A percentile compares a stretch with the other conserved stretches of the same genome.
These are phyloP conservation scores for Nitzschia putrida DNA, from an alignment of 108 stramenopile genomes.

Conservation along the genomic window DNA sequence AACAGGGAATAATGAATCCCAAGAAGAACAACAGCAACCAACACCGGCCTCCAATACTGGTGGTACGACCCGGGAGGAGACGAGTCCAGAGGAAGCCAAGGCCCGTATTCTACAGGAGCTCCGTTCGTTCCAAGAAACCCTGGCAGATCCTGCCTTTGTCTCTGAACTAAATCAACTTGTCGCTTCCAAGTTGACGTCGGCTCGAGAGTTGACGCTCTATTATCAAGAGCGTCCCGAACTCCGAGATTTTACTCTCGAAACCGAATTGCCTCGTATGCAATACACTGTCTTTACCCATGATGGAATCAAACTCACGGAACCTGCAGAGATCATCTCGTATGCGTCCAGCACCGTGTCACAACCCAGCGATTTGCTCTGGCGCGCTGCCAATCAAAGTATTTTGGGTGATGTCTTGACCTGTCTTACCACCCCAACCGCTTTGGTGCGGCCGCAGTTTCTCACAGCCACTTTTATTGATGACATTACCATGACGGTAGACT, in stretches of 20 bases:
- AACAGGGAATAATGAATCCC: background rate
- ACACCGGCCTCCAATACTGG: too few relatives aligned
- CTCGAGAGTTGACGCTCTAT: slow-evolving; percentile 55
- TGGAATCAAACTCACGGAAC: slow-evolving; percentile 14
- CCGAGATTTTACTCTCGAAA: slow-evolving; percentile 63
- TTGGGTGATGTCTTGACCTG: slow-evolving; percentile 68
- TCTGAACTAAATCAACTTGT: slow-evolving; percentile 1
- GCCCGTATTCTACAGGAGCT: slow-evolving; percentile 2
- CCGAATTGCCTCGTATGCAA: slow-evolving; percentile 70
- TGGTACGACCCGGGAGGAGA: too few relatives aligned
- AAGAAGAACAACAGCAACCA: background rate
- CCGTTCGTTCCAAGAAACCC: slow-evolving; percentile 5
- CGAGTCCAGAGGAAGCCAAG: too few relatives aligned
- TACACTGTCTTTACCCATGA: slow-evolving; percentile 48
- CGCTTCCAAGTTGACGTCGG: slow-evolving; percentile 5
- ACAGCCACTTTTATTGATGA: slow-evolving; percentile 48
- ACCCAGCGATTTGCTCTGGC: slow-evolving; percentile 39
- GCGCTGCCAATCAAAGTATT: slow-evolving; percentile 73
- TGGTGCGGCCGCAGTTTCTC: slow-evolving; percentile 44
- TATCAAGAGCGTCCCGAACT: slow-evolving; percentile 61
- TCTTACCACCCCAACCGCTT: slow-evolving; percentile 34
- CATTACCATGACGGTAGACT: slow-evolving; percentile 5
- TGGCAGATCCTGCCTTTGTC: slow-evolving; percentile 9
- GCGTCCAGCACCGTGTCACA: slow-evolving; percentile 5
- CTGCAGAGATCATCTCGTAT: slow-evolving; percentile 13